Conservation (phyloP, 106 monocot species). For the Triglochin maritima region DNA sequence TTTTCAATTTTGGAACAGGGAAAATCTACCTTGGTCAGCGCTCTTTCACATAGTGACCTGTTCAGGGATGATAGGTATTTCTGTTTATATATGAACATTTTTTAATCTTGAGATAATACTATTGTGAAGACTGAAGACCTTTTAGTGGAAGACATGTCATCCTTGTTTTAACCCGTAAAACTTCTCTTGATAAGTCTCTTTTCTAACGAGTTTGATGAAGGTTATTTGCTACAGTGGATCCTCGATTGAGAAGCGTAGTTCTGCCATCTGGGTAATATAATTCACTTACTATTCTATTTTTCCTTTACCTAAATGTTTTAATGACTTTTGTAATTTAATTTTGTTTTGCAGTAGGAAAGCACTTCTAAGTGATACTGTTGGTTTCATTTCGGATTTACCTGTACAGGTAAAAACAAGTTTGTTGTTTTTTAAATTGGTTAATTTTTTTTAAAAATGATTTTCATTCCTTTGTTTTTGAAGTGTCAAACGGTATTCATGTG, state of each 20-base stretch:
- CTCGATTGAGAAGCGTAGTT: conserved; percentile 86
- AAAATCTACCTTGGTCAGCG: conserved; percentile 91
- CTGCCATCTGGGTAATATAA: conserved; percentile 86
- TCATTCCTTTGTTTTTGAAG: not conserved
- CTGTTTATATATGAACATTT: not conserved
- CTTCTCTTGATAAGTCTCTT: not conserved
- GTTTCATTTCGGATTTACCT: conserved; percentile 96
- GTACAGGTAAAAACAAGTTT: conserved; percentile 50
- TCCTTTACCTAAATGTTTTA: no score
- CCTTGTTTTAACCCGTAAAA: no score
- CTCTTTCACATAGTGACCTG: conserved; percentile 70
- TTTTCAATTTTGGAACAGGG: conserved; percentile 40
- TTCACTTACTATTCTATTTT: no score
- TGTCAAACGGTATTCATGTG: not conserved
- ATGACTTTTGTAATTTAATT: no score
- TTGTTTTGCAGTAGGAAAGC: conserved; percentile 46
- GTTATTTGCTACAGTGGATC: conserved; percentile 98
- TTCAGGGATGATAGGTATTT: conserved; percentile 81
- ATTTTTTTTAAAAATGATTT: not conserved
- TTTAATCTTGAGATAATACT: not conserved
- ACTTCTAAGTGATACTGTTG: conserved; percentile 97
- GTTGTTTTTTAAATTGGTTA: not conserved
- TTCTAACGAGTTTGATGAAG: conserved; percentile 15
- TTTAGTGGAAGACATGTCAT: no score
- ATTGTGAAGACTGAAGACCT: no score